A percentile compares a stretch with the other conserved stretches of the same genome.
Conservation (phyloP, 1,284 basidiomycete genomes). For the Tremellales sp. region DNA sequence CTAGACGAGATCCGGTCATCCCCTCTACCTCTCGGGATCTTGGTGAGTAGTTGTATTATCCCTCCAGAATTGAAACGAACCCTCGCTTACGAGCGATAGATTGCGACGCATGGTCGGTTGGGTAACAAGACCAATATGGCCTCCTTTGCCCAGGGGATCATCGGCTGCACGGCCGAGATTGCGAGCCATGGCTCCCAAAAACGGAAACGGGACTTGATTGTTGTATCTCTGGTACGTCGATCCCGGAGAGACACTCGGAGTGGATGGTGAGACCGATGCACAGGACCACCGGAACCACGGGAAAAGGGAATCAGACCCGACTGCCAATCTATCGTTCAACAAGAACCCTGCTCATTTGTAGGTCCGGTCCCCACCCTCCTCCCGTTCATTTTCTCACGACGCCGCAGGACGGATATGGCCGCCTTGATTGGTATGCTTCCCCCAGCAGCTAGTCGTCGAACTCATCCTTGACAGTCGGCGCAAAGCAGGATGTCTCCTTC, state of each 20-base stretch:
- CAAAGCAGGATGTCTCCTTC: slow-evolving; percentile 70
- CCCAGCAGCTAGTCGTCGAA: not conserved
- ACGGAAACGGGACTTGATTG: slow-evolving; percentile 35
- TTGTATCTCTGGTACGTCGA: slow-evolving; percentile 43
- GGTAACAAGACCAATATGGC: slow-evolving; percentile 37
- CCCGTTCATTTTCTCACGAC: not conserved
- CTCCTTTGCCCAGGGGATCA: slow-evolving; percentile 34
- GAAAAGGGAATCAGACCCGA: slow-evolving; percentile 54
- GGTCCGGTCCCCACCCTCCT: slow-evolving; percentile 7
- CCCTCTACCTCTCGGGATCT: slow-evolving; percentile 25
- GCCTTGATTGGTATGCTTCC: slow-evolving; percentile 48
- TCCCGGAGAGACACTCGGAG: not conserved
- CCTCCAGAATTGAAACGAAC: not conserved
- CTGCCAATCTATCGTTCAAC: slow-evolving; percentile 60
- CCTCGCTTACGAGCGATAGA: slow-evolving; percentile 16
- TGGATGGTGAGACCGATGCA: not conserved
- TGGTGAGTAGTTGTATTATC: slow-evolving; percentile 26
- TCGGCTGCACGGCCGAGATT: slow-evolving; percentile 22
- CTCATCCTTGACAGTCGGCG: slow-evolving; percentile 53
- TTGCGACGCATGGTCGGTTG: slow-evolving; percentile 41
- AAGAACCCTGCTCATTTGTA: slow-evolving; percentile 60
- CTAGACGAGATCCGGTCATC: slow-evolving; percentile 36
- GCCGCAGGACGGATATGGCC: slow-evolving; percentile 67
- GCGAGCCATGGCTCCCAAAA: slow-evolving; percentile 10
- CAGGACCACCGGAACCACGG: slow-evolving; percentile 81